phyloP scores from a whole-genome alignment of 2,329 filamentous ascomycete species.

The Pezicula neosporulosa region DNA sequence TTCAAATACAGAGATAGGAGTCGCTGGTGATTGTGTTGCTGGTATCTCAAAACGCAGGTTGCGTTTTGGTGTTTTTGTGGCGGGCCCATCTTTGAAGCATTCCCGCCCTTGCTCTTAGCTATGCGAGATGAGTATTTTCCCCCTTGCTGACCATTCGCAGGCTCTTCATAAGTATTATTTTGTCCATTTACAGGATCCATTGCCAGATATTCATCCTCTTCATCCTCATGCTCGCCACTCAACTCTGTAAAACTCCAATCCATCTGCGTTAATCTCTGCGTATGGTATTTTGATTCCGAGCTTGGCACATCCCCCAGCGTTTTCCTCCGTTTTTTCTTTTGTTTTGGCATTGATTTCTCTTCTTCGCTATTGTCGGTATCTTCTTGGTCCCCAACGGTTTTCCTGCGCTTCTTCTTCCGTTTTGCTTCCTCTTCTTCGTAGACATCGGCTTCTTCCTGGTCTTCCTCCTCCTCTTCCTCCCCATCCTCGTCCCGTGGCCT shows the following conservation, averaged over 20 bases:
- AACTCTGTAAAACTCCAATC: conserved; percentile 17
- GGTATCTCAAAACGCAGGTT: conserved; percentile 22
- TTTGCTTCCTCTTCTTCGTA: conserved; percentile 15
- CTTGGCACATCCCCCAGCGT: conserved; percentile 13
- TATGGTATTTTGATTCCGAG: conserved; percentile 15
- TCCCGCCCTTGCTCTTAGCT: conserved; percentile 1
- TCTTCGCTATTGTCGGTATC: not conserved
- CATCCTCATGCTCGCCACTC: conserved; percentile 8
- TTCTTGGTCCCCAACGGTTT: not conserved
- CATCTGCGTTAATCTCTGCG: conserved; percentile 26
- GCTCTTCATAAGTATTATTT: too few relatives aligned
- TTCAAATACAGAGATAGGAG: conserved; percentile 21
- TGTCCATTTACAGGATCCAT: too few relatives aligned
- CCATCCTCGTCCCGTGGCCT: not conserved
- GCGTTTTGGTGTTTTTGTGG: conserved; percentile 24
- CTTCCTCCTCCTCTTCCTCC: conserved; percentile 9
- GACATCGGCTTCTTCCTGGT: conserved; percentile 6
- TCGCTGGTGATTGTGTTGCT: conserved; percentile 29
- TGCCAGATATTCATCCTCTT: conserved; percentile 2
- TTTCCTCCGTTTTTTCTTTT: conserved; percentile 10
- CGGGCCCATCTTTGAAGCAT: conserved; percentile 12
- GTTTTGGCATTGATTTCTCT: not conserved
- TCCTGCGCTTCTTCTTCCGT: conserved; percentile 11
- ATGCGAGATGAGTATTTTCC: not conserved
- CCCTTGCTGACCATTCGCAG: not conserved